Base-by-base conservation (phyloP, 2,329 filamentous ascomycete species). In the Cercospora berteroae region DNA sequence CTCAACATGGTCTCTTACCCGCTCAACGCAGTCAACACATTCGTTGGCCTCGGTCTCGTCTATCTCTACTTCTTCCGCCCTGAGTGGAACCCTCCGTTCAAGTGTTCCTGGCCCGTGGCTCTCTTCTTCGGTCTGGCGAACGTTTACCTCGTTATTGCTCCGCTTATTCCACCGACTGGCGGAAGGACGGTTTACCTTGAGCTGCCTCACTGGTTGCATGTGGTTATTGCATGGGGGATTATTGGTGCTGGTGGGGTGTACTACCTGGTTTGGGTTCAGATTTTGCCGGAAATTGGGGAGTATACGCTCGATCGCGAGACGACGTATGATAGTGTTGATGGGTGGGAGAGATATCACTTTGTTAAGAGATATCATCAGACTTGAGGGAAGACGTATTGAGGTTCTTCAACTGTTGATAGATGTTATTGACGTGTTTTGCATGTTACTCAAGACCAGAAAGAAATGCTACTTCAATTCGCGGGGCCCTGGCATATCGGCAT, bases 1-100 rank as follows among this genome's bases (percentile, higher is more conserved):
- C 80, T 91, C 0, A 88, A 92, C 52, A 86, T 92, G 0, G 89
- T 91, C 73, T 88, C 87, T 0, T 91, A 91, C 70, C 86, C 88
- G 0, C 86, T 82, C 0, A 86, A 90, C 66, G 80, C 91, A 12
- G 84, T 89, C 66, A 83, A 83, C 0, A 75, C 91, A 1, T 85
- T 86, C 0, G 80, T 87, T 0, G 85, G 85, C 0, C 70, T 83
- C 5, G 89, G 89, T 0, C 79, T 91, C 0, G 71, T 91, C 0
- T 84, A 86, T 77, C 80, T 92, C 4, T 84, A 90, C 0, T 82
- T 81, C 64, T 84, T 82, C 67, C 81, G 86, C 12, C 88, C 88
- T 1, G 83, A 89, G 60, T 79, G 89, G 0, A 81, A 83, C 31
- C 80, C 89, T 3, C 89, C 89, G 0, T 91, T 89, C 76, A 87